These are phyloP conservation scores for Lepiota brunneoincarnata DNA, from an alignment of 768 basidiomycete species.

Conservation along the genomic window DNA sequence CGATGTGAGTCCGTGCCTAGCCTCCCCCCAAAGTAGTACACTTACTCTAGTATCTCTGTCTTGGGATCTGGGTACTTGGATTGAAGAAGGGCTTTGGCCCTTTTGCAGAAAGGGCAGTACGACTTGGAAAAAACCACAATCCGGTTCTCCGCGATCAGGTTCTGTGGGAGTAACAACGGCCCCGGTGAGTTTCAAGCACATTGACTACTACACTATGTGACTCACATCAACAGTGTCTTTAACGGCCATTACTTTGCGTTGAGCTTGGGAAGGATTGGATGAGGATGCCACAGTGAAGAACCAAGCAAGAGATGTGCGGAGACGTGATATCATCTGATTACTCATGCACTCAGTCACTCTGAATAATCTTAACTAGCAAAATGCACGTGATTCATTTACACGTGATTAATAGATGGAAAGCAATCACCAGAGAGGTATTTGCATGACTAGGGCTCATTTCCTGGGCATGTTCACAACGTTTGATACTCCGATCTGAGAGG, in stretches of 20 bases:
- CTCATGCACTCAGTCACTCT: no score
- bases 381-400: background rate
- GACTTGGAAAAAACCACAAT: constrained; percentile 62
- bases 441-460: no score
- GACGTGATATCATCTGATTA: constrained; percentile 23
- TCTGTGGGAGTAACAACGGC: constrained; percentile 25
- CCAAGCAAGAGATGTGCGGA: constrained; percentile 24
- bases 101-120: constrained; percentile 50
- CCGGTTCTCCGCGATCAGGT: constrained; percentile 45
- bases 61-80: constrained; percentile 34
- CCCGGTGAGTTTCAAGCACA: background rate
- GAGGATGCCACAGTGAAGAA: constrained; percentile 31
- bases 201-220: background rate
- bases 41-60: constrained; percentile 47
- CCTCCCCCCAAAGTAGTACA: background rate
- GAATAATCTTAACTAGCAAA: background rate
- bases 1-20: background rate
- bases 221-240: constrained; percentile 44
- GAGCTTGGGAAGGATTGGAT: constrained; percentile 22
- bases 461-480: no score
- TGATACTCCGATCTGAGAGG: no score
- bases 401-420: no score
- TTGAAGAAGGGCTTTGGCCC: constrained; percentile 46
- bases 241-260: constrained; percentile 29
- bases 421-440: no score